Evolutionary conservation across 2,329 filamentous ascomycete species (phyloP).

Genomic region (Sphaceloma murrayae): DNA sequence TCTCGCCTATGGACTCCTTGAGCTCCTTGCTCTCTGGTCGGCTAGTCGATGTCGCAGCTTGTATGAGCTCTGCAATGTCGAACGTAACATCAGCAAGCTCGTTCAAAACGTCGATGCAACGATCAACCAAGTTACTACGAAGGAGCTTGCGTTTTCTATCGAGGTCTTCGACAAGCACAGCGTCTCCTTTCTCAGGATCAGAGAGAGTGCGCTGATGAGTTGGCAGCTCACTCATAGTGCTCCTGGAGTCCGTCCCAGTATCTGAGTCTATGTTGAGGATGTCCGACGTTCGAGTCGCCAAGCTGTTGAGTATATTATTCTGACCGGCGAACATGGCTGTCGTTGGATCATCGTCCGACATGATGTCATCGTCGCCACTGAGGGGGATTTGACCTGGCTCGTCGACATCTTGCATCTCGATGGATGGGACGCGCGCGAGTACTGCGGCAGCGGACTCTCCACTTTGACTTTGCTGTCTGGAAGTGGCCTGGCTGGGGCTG

Average conservation of each 20-base stretch:
- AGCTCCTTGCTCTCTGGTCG: constrained; percentile 45
- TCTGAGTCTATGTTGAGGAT: constrained; percentile 9
- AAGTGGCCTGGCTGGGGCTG: background rate
- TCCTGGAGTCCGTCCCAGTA: background rate
- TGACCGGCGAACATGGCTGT: constrained; percentile 1
- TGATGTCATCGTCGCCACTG: constrained; percentile 16
- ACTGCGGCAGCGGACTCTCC: constrained; percentile 6
- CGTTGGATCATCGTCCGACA: constrained; percentile 16
- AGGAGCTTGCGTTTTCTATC: constrained; percentile 65
- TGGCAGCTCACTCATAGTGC: constrained; percentile 10
- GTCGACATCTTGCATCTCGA: constrained; percentile 33
- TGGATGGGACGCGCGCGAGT: constrained; percentile 22
- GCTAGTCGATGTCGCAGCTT: constrained; percentile 56
- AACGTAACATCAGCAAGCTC: constrained; percentile 82
- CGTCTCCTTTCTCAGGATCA: constrained; percentile 25
- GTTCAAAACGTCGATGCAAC: constrained; percentile 81
- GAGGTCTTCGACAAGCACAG: constrained; percentile 64
- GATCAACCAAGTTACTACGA: constrained; percentile 70
- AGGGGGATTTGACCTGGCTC: constrained; percentile 18
- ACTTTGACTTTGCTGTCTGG: constrained; percentile 6
- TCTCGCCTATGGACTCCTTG: constrained; percentile 69
- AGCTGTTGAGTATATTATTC: constrained; percentile 1
- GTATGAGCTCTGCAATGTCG: constrained; percentile 80
- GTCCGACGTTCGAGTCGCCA: constrained; percentile 9
- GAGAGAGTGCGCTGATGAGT: constrained; percentile 16